Evolutionary conservation across 2,329 filamentous ascomycete species (phyloP).

Genomic region (Coleophoma cylindrospora): DNA sequence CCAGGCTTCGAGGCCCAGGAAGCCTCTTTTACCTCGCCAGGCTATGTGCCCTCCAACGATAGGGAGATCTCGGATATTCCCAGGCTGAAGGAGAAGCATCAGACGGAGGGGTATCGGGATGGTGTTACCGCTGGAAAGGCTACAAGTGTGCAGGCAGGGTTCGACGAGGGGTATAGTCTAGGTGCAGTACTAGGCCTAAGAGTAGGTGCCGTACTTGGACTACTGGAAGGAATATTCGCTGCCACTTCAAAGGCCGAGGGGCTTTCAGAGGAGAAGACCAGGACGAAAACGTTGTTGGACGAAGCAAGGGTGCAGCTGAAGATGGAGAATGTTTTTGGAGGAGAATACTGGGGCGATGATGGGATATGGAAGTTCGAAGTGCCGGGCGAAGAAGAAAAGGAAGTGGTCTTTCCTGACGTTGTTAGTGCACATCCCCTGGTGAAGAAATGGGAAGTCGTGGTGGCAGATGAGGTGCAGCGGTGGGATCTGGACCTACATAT

Average conservation of each 20-base stretch:
- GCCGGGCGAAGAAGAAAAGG: slow-evolving; percentile 30
- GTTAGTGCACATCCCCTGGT: slow-evolving; percentile 65
- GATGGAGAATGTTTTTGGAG: slow-evolving; percentile 57
- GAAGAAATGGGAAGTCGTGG: slow-evolving; percentile 49
- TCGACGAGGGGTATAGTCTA: slow-evolving; percentile 84
- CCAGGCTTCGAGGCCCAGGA: slow-evolving; percentile 8
- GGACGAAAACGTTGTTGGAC: slow-evolving; percentile 31
- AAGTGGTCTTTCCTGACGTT: slow-evolving; percentile 55
- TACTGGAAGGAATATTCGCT: slow-evolving; percentile 65
- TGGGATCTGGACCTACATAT: slow-evolving; percentile 31
- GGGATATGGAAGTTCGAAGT: slow-evolving; percentile 68
- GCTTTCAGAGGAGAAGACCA: slow-evolving; percentile 13
- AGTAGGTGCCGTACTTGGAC: slow-evolving; percentile 70
- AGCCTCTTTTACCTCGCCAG: neutral
- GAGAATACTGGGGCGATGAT: slow-evolving; percentile 62
- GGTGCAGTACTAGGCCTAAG: slow-evolving; percentile 75
- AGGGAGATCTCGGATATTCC: slow-evolving; percentile 24
- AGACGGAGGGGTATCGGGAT: slow-evolving; percentile 83
- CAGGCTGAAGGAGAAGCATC: slow-evolving; percentile 24
- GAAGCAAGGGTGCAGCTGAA: slow-evolving; percentile 55
- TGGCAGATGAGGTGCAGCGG: slow-evolving; percentile 34
- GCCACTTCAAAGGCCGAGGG: slow-evolving; percentile 33
- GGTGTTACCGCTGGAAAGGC: slow-evolving; percentile 75
- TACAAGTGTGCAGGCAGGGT: slow-evolving; percentile 74
- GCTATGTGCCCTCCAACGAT: slow-evolving; percentile 6